Evolutionary conservation across 148 eudicot genomes (phyloP).

Genomic region (Amaranthus hypochondriacus): DNA sequence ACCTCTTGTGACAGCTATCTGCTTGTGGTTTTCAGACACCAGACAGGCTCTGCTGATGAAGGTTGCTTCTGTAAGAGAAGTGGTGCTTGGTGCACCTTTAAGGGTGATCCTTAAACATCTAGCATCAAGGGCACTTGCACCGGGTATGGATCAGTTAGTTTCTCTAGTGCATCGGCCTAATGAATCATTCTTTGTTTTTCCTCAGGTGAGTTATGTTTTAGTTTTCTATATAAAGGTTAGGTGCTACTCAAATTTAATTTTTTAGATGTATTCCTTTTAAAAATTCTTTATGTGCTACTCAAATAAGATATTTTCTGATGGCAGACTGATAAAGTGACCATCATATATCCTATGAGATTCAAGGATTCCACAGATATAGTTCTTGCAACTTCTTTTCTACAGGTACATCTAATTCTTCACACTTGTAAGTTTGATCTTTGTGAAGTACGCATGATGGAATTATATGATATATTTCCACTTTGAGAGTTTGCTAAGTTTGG

Average conservation of each 20-base stretch:
- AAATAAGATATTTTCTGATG: slow-evolving; percentile 14
- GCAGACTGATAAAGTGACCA: slow-evolving; percentile 80
- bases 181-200: slow-evolving; percentile 84
- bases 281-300: neutral
- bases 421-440: neutral
- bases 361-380: slow-evolving; percentile 75
- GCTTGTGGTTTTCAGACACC: slow-evolving; percentile 41
- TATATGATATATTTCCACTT: neutral
- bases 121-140: slow-evolving; percentile 59
- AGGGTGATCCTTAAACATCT: slow-evolving; percentile 73
- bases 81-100: slow-evolving; percentile 90
- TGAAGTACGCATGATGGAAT: neutral
- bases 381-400: slow-evolving; percentile 88
- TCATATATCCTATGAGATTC: slow-evolving; percentile 91
- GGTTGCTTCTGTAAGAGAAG: slow-evolving; percentile 88
- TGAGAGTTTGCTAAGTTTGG: no score
- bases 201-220: slow-evolving; percentile 46
- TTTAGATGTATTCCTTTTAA: neutral
- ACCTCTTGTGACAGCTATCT: slow-evolving; percentile 20
- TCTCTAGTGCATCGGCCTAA: slow-evolving; percentile 91
- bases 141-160: slow-evolving; percentile 48
- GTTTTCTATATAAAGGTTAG: neutral
- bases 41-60: slow-evolving; percentile 57
- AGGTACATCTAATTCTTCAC: slow-evolving; percentile 39
- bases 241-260: neutral